These are phyloP conservation scores for Candida sanyiensis DNA, from an alignment of 805 yeast species.

Conservation along the genomic window DNA sequence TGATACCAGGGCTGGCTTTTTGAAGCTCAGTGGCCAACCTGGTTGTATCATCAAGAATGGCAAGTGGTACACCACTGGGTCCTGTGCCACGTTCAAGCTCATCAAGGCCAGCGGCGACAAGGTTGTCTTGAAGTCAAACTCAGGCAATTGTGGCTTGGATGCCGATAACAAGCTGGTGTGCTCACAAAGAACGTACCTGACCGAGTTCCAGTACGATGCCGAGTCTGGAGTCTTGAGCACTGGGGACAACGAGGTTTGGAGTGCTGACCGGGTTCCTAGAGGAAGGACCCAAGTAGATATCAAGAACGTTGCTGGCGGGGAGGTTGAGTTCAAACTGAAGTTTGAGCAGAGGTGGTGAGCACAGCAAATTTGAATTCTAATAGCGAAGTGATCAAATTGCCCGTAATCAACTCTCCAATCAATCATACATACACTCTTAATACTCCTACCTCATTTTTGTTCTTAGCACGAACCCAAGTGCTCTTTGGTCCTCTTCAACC, in stretches of 20 bases:
- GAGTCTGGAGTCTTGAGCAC: constrained; percentile 2
- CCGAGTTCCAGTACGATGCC: constrained; percentile 7
- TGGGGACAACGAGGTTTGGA: constrained; percentile 6
- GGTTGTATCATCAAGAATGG: constrained; percentile 89
- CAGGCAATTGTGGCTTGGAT: constrained; percentile 64
- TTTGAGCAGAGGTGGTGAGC: constrained; percentile 7
- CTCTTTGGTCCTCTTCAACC: too few species aligned
- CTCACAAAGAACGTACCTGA: constrained; percentile 3
- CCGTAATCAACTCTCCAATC: too few species aligned
- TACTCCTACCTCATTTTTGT: too few species aligned
- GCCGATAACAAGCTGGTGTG: constrained; percentile 14
- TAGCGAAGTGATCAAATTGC: too few species aligned
- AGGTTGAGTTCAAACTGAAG: constrained; percentile 7
- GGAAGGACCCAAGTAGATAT: constrained; percentile 10
- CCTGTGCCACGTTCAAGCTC: constrained; percentile 74
- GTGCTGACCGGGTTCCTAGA: constrained; percentile 11
- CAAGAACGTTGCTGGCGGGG: constrained; percentile 7
- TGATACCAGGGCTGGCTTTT: constrained; percentile 36
- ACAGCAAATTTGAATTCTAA: too few species aligned
- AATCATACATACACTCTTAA: too few species aligned
- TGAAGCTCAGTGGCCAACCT: constrained; percentile 43
- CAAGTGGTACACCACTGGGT: constrained; percentile 71
- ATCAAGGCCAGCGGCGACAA: constrained; percentile 9
- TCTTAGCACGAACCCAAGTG: too few species aligned
- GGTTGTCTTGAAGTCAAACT: constrained; percentile 62